Evolutionary conservation across 1,139 yeast species (phyloP), one percentile per base, ranked within the genome.

Genomic region (Yamadazyma dushanensis): DNA sequence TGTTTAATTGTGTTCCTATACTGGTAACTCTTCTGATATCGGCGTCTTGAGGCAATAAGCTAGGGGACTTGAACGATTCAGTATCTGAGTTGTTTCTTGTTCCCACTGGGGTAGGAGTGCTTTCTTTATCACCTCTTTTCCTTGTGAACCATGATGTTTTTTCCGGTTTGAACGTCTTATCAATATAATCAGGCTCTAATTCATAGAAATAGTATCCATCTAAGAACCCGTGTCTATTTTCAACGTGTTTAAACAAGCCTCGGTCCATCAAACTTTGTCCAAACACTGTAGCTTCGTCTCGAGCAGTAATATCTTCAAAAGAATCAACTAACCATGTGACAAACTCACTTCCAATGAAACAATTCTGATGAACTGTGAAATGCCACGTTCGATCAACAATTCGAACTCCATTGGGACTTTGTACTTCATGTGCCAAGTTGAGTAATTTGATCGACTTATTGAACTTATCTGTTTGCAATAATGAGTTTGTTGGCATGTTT

Each of bases 201-300:
- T 80, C 83, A 54, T 92, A 92, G 55, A 90, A 90, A 55, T 89
- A 92, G 54, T 92, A 90, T 0, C 98, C 98, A 61, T 90, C 96
- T 36, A 89, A 62, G 44, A 92, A 86, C 2, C 84, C 79, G 53
- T 92, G 97, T 29, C 92, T 73, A 31, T 78, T 70, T 43, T 86
- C 89, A 19, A 88, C 97, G 53, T 92, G 97, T 20, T 63, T 71
- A 56, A 92, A 80, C 17, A 92, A 54, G 0, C 86, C 87, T 34
- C 67, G 69, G 10, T 77, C 74, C 94, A 87, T 83, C 33, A 90
- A 61, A 10, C 62, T 56, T 48, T 88, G 92, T 1, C 97, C 98
- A 56, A 70, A 92, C 9, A 66, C 73, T 0, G 81, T 77, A 0
- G 97, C 97, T 14, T 83, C 92, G 20, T 88, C 97, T 41, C 94